Evolutionary conservation across 345 rosid genomes (phyloP).

Genomic region (Eucalyptus shirleyi): DNA sequence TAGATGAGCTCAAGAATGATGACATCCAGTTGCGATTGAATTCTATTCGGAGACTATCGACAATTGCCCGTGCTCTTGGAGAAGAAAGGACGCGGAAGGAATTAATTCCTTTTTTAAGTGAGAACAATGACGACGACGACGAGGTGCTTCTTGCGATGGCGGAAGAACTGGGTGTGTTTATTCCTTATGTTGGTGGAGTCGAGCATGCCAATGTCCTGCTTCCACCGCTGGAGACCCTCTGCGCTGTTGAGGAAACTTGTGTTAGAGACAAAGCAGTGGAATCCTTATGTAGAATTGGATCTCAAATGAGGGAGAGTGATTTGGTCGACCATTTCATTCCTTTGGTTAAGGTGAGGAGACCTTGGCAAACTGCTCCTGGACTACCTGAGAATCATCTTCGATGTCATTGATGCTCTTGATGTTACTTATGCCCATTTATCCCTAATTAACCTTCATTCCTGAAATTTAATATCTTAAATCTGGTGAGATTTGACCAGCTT

Average conservation of each 20-base stretch:
- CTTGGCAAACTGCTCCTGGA: background rate
- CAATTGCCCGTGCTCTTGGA: constrained; percentile 94
- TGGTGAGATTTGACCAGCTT: background rate
- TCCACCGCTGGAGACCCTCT: constrained; percentile 77
- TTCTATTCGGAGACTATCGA: constrained; percentile 82
- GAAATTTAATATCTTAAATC: background rate
- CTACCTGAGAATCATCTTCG: background rate
- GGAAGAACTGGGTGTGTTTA: constrained; percentile 81
- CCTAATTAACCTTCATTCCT: background rate
- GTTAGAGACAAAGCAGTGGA: constrained; percentile 89
- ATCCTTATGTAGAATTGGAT: constrained; percentile 74
- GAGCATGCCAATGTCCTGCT: constrained; percentile 71
- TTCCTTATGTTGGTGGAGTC: constrained; percentile 87
- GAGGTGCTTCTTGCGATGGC: constrained; percentile 98
- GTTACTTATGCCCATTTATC: background rate
- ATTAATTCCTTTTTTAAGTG: constrained; percentile 77
- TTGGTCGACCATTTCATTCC: constrained; percentile 71
- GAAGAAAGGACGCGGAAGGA: constrained; percentile 93
- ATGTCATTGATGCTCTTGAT: background rate
- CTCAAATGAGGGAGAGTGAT: constrained; percentile 86
- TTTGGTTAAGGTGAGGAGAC: constrained; percentile 61
- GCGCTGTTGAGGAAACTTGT: constrained; percentile 86
- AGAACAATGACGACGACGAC: constrained; percentile 92
- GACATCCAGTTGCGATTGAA: constrained; percentile 90
- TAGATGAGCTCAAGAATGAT: constrained; percentile 89